Evolutionary conservation across 139 green algal species (phyloP), one percentile per base, ranked within the genome.

Genomic region (Chloropicon primus): DNA sequence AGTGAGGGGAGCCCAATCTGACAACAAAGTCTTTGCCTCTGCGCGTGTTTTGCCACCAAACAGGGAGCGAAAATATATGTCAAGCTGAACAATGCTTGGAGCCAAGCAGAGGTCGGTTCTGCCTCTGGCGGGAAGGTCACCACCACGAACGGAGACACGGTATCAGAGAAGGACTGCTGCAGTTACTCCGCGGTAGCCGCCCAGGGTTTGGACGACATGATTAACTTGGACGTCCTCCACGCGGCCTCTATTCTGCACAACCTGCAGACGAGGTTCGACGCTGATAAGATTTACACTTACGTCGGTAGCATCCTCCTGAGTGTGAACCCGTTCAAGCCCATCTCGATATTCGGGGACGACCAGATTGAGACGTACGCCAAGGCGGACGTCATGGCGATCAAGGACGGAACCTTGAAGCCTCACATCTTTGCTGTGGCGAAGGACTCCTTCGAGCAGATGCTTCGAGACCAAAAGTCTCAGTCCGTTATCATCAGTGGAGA

Each of bases 251-350:
- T 97, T 26, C 79, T 97, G 53, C 81, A 92, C 83, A 88, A 88
- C 81, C 83, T 97, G 24, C 27, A 26, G 53, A n/a, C 73, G 24
- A 82, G 86, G 72, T 93, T 92, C 76, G 62, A 54, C 0, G 26
- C 74, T 1, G 86, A 93, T 54, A 28, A 79, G 0, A 92, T 97
- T 23, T 97, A 97, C 84, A 95, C 92, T 0, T 84, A 80, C 2
- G 94, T 89, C 22, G 93, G 93, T 0, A 89, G 89, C 0, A 91
- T 97, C 28, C 84, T 97, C 2, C 92, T 97, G 28, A 91, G 92
- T 0, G 75, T 97, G 27, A 96, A 96, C 78, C 91, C 91, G 0
- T 96, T 92, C 86, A 92, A 91, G 78, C 41, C 41, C 41, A 62
- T 62, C 41, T 62, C 41, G 41, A 62, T 62, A 5, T 62, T 62